Conservation (phyloP, 2,329 filamentous ascomycete species). For the Alternaria sp. region DNA sequence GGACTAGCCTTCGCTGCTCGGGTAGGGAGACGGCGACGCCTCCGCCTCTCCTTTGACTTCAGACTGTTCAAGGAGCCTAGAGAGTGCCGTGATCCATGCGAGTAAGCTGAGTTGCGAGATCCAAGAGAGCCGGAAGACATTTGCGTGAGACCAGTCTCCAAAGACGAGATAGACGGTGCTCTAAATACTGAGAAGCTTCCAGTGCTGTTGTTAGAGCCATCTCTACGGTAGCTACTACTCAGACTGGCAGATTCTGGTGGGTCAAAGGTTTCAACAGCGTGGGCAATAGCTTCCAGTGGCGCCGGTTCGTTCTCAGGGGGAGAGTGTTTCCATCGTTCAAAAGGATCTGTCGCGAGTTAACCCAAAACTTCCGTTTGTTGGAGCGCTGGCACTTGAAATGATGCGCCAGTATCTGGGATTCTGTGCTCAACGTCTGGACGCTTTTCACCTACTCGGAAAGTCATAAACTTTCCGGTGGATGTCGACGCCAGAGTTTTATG, state of each 20-base stretch:
- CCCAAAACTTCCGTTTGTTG: slow-evolving; percentile 38
- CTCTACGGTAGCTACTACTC: slow-evolving; percentile 57
- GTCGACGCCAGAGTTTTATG: slow-evolving; percentile 29
- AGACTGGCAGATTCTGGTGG: slow-evolving; percentile 42
- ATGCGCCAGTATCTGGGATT: slow-evolving; percentile 8
- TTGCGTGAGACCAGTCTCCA: slow-evolving; percentile 60
- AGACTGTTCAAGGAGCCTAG: slow-evolving; percentile 65
- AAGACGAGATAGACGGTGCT: slow-evolving; percentile 63
- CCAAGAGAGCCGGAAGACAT: slow-evolving; percentile 64
- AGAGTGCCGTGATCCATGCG: slow-evolving; percentile 65
- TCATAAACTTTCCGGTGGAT: slow-evolving; percentile 32
- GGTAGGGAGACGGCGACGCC: slow-evolving; percentile 61
- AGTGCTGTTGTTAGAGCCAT: slow-evolving; percentile 59
- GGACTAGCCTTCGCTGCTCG: slow-evolving; percentile 42
- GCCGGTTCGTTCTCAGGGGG: slow-evolving; percentile 76
- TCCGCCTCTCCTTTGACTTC: slow-evolving; percentile 64
- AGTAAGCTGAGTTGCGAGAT: slow-evolving; percentile 65
- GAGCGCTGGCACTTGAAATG: slow-evolving; percentile 15
- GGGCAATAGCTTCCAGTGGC: slow-evolving; percentile 69
- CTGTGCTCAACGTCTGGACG: slow-evolving; percentile 3
- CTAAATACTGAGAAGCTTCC: slow-evolving; percentile 60
- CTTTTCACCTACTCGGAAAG: slow-evolving; percentile 27
- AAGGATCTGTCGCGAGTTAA: slow-evolving; percentile 64
- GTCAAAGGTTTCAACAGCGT: slow-evolving; percentile 61
- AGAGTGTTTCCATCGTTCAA: slow-evolving; percentile 75